A percentile compares a stretch with the other conserved stretches of the same genome.
Evolutionary conservation across 192 early-diverging fungal species (phyloP).

Genomic region (Entomortierella lignicola): DNA sequence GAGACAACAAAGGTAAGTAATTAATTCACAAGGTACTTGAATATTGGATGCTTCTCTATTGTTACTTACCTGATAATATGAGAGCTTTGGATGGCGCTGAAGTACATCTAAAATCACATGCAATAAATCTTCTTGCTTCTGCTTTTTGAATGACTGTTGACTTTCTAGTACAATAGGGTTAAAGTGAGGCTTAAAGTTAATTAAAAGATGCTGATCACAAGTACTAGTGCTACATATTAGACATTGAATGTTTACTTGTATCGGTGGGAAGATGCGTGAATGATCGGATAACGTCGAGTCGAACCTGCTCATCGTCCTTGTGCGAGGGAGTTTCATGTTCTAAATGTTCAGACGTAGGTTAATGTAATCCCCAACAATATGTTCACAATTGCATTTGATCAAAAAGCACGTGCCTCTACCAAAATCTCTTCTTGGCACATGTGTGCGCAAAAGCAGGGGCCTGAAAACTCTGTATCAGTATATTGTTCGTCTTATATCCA

Average conservation of each 20-base stretch:
- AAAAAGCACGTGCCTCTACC: neutral
- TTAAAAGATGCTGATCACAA: neutral
- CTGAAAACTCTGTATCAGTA: conserved; percentile 12
- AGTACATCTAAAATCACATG: conserved; percentile 63
- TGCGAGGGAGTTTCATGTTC: conserved; percentile 33
- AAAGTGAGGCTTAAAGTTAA: no score
- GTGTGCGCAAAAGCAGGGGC: conserved; percentile 58
- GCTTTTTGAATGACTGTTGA: conserved; percentile 34
- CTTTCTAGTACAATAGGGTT: conserved; percentile 11
- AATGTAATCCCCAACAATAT: neutral
- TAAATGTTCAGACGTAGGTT: neutral
- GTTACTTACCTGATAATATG: conserved; percentile 64
- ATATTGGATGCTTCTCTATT: neutral
- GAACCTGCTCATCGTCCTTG: conserved; percentile 63
- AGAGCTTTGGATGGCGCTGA: conserved; percentile 55
- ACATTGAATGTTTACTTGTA: conserved; percentile 19
- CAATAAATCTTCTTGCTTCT: conserved; percentile 59
- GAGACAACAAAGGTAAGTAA: neutral
- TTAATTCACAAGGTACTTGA: neutral
- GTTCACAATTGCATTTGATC: neutral
- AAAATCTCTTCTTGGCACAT: conserved; percentile 18
- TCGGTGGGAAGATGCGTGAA: conserved; percentile 55
- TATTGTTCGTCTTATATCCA: neutral
- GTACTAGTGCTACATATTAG: neutral
- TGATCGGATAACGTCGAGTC: conserved; percentile 60